Conservation (phyloP, 2,329 filamentous ascomycete species). For the Ascochyta lentis region DNA sequence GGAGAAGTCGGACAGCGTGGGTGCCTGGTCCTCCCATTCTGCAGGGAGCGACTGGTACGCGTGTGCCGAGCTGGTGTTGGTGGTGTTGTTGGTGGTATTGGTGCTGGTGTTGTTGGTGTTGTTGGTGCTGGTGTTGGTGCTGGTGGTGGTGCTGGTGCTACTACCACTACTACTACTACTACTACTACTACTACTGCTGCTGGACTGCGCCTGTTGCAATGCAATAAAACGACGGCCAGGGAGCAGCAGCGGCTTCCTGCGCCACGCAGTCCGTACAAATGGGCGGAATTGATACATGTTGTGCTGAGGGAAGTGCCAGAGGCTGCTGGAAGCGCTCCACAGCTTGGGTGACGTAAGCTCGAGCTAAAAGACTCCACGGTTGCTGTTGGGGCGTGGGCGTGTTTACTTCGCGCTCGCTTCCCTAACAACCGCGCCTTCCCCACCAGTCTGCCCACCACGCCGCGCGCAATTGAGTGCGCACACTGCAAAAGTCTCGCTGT, state of each 20-base stretch:
- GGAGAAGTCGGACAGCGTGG: constrained; percentile 74
- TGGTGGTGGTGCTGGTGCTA: too few species aligned
- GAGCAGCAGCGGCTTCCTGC: constrained; percentile 31
- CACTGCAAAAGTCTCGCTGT: background rate
- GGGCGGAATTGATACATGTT: constrained; percentile 44
- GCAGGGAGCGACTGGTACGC: constrained; percentile 49
- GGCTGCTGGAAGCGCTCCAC: constrained; percentile 25
- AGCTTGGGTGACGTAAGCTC: constrained; percentile 33
- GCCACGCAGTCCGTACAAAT: constrained; percentile 37
- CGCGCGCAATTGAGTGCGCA: constrained; percentile 3
- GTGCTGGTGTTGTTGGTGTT: too few species aligned
- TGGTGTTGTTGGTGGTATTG: too few species aligned
- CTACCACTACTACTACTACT: too few species aligned
- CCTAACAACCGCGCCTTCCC: constrained; percentile 16
- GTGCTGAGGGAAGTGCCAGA: constrained; percentile 29
- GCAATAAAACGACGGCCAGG: constrained; percentile 34
- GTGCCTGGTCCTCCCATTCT: constrained; percentile 78
- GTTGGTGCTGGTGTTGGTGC: too few species aligned
- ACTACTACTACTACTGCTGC: background rate
- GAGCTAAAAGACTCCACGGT: constrained; percentile 2
- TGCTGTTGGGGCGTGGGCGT: constrained; percentile 1
- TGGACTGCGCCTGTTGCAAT: constrained; percentile 31
- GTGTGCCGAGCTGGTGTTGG: constrained; percentile 16
- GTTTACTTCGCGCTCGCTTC: constrained; percentile 27
- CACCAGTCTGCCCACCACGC: constrained; percentile 9